Evolutionary conservation across 306 rosid species (phyloP), one percentile per base, ranked within the genome.

Genomic region (Casuarina glauca): DNA sequence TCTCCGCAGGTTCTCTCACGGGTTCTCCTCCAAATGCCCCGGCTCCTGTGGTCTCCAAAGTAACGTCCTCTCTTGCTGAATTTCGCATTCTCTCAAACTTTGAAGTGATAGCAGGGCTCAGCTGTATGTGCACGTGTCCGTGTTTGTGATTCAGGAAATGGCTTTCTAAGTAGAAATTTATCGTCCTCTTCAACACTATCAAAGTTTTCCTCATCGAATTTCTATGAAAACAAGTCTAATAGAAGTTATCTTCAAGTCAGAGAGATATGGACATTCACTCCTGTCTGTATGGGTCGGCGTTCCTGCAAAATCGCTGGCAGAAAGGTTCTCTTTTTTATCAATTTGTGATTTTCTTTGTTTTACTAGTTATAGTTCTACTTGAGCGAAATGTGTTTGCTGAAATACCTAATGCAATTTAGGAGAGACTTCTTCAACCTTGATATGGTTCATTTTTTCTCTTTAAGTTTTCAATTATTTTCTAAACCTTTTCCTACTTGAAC

Each of bases 291-390:
- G 98, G 98, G 98, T 50, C 86, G 97, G 63, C 97, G 98, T 74
- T 94, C 98, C 77, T 46, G 90, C 88, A 94, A 92, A 82, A 92
- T 94, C 42, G 98, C 97, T n/a, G 95, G 97, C 52, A 78, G 98
- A 87, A 94, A 92, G 98, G 98, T 90, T 48, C 39, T 1, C 63
- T 67, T 51, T 6, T 50, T 6, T 26, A 26, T 62, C 39, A 38
- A 38, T 52, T 50, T 52, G 13, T 70, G 42, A 3, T 49, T 11
- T 15, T 69, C 6, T 12, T 32, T 11, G 19, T 6, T 20, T 1
- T 32, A 0, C 71, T 19, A 44, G 9, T 10, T 53, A 9, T 11
- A 36, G 7, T 53, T 73, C 41, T 54, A 4, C 12, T 54, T 75
- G 93, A 69, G 64, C 46, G 72, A 85, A 55, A 84, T 39, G 46